Percentiles rank a stretch among this genome's conserved stretches.
Conservation (phyloP, 2,329 filamentous ascomycete genomes). For the Cladosporium sp. region DNA sequence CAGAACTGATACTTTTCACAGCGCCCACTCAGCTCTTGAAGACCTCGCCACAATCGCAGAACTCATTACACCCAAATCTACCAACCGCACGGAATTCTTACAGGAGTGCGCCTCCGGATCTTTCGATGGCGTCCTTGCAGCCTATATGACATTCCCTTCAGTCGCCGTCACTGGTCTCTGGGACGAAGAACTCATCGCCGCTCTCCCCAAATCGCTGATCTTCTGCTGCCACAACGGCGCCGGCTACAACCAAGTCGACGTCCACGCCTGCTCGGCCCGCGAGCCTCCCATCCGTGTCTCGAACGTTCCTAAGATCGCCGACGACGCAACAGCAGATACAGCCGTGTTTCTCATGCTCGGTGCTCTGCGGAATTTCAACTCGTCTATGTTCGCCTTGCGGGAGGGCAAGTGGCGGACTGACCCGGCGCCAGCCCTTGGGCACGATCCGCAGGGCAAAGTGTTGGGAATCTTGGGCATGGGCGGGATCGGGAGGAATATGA, state of each 20-base stretch:
- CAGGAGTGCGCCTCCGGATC: slow-evolving; percentile 61
- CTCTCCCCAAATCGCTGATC: slow-evolving; percentile 35
- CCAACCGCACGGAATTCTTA: slow-evolving; percentile 63
- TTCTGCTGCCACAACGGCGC: slow-evolving; percentile 54
- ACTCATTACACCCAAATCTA: slow-evolving; percentile 59
- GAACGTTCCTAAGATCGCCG: slow-evolving; percentile 75
- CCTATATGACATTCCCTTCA: slow-evolving; percentile 69
- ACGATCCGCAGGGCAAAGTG: slow-evolving; percentile 73
- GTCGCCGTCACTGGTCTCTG: slow-evolving; percentile 62
- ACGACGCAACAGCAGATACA: slow-evolving; percentile 78
- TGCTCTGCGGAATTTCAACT: slow-evolving; percentile 69
- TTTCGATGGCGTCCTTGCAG: slow-evolving; percentile 61
- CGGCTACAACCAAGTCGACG: slow-evolving; percentile 80
- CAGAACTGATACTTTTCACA: slow-evolving; percentile 31
- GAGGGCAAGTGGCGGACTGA: slow-evolving; percentile 64
- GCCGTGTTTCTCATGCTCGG: slow-evolving; percentile 79
- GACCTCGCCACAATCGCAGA: slow-evolving; percentile 59
- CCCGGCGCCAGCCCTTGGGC: slow-evolving; percentile 52
- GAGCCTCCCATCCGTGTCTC: slow-evolving; percentile 62
- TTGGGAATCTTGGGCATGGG: slow-evolving; percentile 84
- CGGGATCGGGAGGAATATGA: slow-evolving; percentile 74
- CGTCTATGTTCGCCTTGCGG: slow-evolving; percentile 62
- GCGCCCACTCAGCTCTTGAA: slow-evolving; percentile 63
- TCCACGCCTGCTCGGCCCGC: slow-evolving; percentile 64
- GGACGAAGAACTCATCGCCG: slow-evolving; percentile 64